Conservation (phyloP, 2,329 filamentous ascomycete genomes). For the Penicillium corylophilum region DNA sequence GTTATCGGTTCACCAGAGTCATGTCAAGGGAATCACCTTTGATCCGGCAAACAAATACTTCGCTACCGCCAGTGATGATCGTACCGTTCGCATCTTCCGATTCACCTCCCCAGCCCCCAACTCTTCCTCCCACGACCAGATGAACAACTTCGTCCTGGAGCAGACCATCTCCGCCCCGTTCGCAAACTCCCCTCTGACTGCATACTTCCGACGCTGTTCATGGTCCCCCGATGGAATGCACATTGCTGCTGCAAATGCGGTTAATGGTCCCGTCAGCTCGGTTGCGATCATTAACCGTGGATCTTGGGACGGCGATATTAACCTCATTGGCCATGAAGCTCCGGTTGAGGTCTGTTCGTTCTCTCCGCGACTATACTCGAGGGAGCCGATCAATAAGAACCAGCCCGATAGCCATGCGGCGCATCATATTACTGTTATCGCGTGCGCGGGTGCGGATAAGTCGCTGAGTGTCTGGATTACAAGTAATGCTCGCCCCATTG, state of each 20-base stretch:
- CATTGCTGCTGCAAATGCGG: conserved; percentile 93
- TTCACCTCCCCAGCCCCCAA: conserved; percentile 90
- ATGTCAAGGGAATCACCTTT: conserved; percentile 98
- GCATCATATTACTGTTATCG: conserved; percentile 81
- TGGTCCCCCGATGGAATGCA: conserved; percentile 98
- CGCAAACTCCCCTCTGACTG: conserved; percentile 86
- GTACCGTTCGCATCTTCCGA: conserved; percentile 93
- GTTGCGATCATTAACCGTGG: conserved; percentile 93
- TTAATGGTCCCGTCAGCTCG: conserved; percentile 95
- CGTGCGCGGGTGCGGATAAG: conserved; percentile 95
- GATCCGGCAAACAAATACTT: conserved; percentile 99
- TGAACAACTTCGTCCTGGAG: conserved; percentile 94
- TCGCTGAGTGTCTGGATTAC: conserved; percentile 97
- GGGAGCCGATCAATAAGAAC: conserved; percentile 59
- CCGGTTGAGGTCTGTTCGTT: conserved; percentile 97
- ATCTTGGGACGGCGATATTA: conserved; percentile 94
- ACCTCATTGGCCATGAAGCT: conserved; percentile 93
- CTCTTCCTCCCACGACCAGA: conserved; percentile 89
- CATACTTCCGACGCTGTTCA: conserved; percentile 93
- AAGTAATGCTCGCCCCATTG: conserved; percentile 84
- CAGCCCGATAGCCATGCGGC: conserved; percentile 41
- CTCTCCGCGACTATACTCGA: conserved; percentile 83
- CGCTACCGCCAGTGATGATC: conserved; percentile 94
- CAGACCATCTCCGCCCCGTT: conserved; percentile 88
- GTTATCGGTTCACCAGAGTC: conserved; percentile 86